Evolutionary conservation across 176 grass and related monocot genomes (phyloP), one percentile per base, ranked within the genome.

Genomic region (Carex myosuroides): DNA sequence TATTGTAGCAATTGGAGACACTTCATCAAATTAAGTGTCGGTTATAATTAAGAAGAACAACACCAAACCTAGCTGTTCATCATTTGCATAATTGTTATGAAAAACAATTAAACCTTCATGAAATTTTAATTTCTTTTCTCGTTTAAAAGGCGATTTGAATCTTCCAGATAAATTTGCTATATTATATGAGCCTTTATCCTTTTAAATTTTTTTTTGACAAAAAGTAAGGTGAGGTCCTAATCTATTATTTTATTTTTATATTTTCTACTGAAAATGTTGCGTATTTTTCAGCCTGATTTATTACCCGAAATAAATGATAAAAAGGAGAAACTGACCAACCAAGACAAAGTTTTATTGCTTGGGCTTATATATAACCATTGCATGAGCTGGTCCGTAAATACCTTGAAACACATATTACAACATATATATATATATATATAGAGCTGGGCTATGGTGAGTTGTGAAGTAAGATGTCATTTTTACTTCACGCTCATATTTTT

Each of bases 381-480:
- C 59, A 82, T 66, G 80, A 82, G 80, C 39, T 66, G 60, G 33
- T 82, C 10, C 41, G 30, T 66, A 82, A 46, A 52, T 82, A 82
- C n/a, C n/a, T 54, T 22, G 10, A 73, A 5, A 46, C 18, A 11
- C 7, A 46, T 46, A 46, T 9, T 50, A 50, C 9, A 50, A 42
- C 6, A 42, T 37, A 18, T 26, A 26, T 26, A 26, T 0, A 73
- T 1, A 74, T 6, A 73, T 24, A 24, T 24, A 24, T 24, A n/a
- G 22, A 24, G 22, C n/a, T n/a, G n/a, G n/a, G n/a, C n/a, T n/a
- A n/a, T n/a, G n/a, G n/a, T n/a, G n/a, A n/a, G n/a, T n/a, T n/a
- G n/a, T n/a, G n/a, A n/a, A n/a, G n/a, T n/a, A n/a, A n/a, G n/a
- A n/a, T n/a, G n/a, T n/a, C n/a, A n/a, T n/a, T n/a, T n/a, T n/a